Evolutionary conservation across 2,329 filamentous ascomycete genomes (phyloP).

Genomic region (Cryoendolithus antarcticus): DNA sequence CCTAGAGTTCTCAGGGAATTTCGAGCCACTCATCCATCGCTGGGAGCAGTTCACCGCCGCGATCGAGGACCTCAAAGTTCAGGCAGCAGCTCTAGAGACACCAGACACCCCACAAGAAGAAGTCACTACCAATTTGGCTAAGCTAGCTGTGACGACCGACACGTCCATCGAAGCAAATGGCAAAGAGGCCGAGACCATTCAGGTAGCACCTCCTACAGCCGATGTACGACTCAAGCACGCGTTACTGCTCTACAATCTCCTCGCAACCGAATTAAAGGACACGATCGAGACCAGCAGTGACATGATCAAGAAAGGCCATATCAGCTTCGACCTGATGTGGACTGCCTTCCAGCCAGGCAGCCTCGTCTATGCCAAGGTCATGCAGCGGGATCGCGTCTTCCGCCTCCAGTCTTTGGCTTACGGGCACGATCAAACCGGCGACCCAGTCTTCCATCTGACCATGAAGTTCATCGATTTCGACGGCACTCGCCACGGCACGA

Average conservation of each 20-base stretch:
- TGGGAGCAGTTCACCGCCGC: constrained; percentile 40
- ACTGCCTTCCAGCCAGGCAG: constrained; percentile 22
- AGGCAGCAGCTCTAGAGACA: constrained; percentile 1
- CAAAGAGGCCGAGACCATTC: no score
- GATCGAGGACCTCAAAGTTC: constrained; percentile 13
- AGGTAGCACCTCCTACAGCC: no score
- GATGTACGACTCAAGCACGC: constrained; percentile 22
- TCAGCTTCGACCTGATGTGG: constrained; percentile 25
- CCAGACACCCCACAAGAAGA: background rate
- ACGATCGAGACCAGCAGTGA: constrained; percentile 30
- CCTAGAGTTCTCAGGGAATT: constrained; percentile 48
- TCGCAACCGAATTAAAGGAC: constrained; percentile 30
- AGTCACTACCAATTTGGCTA: background rate
- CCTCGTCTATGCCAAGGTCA: constrained; percentile 23
- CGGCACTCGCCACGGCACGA: constrained; percentile 26
- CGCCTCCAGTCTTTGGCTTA: constrained; percentile 19
- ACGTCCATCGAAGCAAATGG: constrained; percentile 1
- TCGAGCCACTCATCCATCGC: constrained; percentile 53
- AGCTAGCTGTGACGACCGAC: constrained; percentile 2
- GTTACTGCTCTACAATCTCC: constrained; percentile 25
- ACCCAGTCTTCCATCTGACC: constrained; percentile 26
- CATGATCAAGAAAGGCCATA: constrained; percentile 22
- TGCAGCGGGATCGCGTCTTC: constrained; percentile 27
- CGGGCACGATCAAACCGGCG: constrained; percentile 21
- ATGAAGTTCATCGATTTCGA: constrained; percentile 26